Evolutionary conservation across 352 stramenopile genomes (phyloP), one percentile per base, ranked within the genome.

Genomic region (Phytophthora ramorum): DNA sequence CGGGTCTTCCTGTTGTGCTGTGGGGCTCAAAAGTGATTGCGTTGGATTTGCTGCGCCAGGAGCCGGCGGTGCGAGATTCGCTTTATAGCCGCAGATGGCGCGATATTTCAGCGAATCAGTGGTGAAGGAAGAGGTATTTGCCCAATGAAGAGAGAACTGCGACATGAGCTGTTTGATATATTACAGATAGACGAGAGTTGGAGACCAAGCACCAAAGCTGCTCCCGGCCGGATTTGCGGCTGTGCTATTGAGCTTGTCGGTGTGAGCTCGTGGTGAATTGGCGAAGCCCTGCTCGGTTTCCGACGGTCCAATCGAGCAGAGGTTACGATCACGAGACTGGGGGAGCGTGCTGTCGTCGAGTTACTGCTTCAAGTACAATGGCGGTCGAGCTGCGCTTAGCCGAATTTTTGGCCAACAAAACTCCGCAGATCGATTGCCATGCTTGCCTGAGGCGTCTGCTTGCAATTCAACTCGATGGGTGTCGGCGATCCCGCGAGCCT

Each of bases 141-240:
- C 7, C 53, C 12, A 62, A 53, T 62, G 17, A 37, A 8, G 24
- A 24, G 19, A 10, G 7, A 34, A 20, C 2, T 32, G 20, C 20
- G 35, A 52, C 26, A 51, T 10, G 13, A 19, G 0, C 0, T 32
- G 2, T 17, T 38, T 28, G 3, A 3, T 10, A 59, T 51, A 65
- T 65, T 65, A 62, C 54, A 46, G 0, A 9, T 62, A 53, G 41
- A 22, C 41, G 20, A 5, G 30, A 22, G 17, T 28, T 46, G 34
- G 10, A 34, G 26, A 50, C 57, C 57, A 64, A 64, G 57, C 57
- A 52, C 45, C 46, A 58, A 34, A 56, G 14, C 17, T 34, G 8
- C n/a, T 48, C 13, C 12, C 35, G 35, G 14, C 2, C 35, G 14
- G 37, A 44, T 44, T 32, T 49, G 43, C 43, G 2, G 43, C 17